Conservation (phyloP, 73 alveolate species). For the Paraurostyla sp. region DNA sequence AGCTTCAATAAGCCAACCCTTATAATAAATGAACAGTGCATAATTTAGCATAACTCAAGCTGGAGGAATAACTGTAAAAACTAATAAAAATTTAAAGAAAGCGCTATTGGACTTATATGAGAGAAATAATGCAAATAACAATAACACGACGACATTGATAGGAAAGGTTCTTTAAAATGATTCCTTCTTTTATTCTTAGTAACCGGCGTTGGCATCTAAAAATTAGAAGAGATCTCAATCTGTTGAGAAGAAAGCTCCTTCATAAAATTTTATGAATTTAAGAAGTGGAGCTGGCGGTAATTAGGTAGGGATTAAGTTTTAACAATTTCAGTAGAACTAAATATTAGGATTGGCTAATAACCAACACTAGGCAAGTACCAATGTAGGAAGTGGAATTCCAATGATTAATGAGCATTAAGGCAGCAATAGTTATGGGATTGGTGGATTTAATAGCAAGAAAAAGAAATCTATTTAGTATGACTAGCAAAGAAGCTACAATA, state of each 20-base stretch:
- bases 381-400: no score
- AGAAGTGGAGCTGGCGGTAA: no score
- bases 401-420: no score
- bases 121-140: neutral
- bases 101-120: neutral
- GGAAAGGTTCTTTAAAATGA: neutral
- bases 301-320: no score
- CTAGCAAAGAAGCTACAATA: no score
- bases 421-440: no score
- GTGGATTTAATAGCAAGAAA: no score
- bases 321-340: neutral
- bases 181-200: neutral
- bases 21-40: neutral
- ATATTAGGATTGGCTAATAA: no score
- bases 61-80: neutral
- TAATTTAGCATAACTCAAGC: neutral
- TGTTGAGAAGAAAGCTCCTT: neutral
- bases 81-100: neutral
- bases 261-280: neutral
- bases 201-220: neutral
- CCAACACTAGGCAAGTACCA: no score
- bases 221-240: constrained; percentile 1
- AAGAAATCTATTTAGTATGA: no score
- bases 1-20: neutral
- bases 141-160: neutral